phyloP scores from a whole-genome alignment of 1,284 basidiomycete genomes.

The Trichosporon coremiiforme region DNA sequence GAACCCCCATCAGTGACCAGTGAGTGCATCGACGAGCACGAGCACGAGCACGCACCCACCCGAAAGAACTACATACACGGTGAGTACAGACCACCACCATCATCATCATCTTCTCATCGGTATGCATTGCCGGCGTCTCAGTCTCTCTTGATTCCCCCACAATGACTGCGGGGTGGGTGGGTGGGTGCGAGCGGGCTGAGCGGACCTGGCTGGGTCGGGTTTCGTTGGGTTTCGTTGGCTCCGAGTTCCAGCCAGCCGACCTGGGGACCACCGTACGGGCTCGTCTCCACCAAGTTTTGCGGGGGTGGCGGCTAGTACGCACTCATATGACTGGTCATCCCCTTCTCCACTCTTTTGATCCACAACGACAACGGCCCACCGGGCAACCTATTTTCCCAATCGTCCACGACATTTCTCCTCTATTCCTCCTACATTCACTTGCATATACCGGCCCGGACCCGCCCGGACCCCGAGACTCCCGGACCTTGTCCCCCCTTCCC shows the following conservation, averaged over 20 bases:
- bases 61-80: too few relatives aligned
- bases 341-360: not conserved
- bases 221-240: not conserved
- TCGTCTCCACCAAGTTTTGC: not conserved
- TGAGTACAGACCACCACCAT: too few relatives aligned
- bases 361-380: too few relatives aligned
- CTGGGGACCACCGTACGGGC: too few relatives aligned
- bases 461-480: constrained; percentile 2
- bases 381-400: not conserved
- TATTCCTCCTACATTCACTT: not conserved
- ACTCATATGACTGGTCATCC: not conserved
- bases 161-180: too few relatives aligned
- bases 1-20: not conserved
- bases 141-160: too few relatives aligned
- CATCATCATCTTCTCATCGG: too few relatives aligned
- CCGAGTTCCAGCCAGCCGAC: not conserved
- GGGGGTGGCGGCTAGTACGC: not conserved
- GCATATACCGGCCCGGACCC: too few relatives aligned
- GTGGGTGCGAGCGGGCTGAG: too few relatives aligned
- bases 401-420: not conserved
- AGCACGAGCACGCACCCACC: not conserved
- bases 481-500: too few relatives aligned
- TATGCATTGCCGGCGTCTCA: too few relatives aligned
- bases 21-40: not conserved
- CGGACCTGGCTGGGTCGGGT: too few relatives aligned